Percentiles rank a stretch among this genome's conserved stretches.
Conservation (phyloP, 2,329 filamentous ascomycete species). For the Epichloe scottii region DNA sequence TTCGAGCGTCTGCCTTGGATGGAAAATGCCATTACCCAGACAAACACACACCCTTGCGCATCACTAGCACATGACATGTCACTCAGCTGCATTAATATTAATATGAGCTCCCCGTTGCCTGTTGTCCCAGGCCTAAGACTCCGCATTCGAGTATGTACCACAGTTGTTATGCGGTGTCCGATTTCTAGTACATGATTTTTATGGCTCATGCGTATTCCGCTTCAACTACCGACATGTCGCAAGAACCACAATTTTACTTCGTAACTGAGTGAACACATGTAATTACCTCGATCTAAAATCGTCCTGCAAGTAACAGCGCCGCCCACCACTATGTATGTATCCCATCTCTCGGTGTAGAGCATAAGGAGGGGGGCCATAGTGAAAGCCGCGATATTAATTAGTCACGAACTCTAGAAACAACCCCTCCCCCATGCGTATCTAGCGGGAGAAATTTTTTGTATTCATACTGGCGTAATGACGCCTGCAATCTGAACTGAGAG, state of each 20-base stretch:
- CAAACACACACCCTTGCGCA: not conserved
- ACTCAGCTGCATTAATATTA: not conserved
- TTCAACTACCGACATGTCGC: too few species aligned
- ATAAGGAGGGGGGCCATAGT: too few species aligned
- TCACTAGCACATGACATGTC: conserved; percentile 3
- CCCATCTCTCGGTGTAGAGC: too few species aligned
- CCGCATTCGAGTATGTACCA: not conserved
- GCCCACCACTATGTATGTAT: too few species aligned
- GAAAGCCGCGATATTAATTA: not conserved
- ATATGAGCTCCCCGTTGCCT: not conserved
- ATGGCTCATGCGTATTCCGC: not conserved
- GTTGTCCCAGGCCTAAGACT: not conserved
- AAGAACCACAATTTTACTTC: too few species aligned
- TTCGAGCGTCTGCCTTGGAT: not conserved
- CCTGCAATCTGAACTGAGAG: conserved; percentile 7
- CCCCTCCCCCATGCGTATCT: not conserved
- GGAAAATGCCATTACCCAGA: not conserved
- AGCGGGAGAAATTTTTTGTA: not conserved
- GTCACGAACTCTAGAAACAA: not conserved
- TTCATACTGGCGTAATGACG: not conserved
- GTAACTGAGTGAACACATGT: too few species aligned
- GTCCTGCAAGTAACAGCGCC: too few species aligned
- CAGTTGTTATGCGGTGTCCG: not conserved
- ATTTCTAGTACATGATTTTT: not conserved
- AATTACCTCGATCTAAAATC: too few species aligned